These are phyloP conservation scores for Claviceps sp. DNA, from an alignment of 2,329 filamentous ascomycete species.

Conservation along the genomic window DNA sequence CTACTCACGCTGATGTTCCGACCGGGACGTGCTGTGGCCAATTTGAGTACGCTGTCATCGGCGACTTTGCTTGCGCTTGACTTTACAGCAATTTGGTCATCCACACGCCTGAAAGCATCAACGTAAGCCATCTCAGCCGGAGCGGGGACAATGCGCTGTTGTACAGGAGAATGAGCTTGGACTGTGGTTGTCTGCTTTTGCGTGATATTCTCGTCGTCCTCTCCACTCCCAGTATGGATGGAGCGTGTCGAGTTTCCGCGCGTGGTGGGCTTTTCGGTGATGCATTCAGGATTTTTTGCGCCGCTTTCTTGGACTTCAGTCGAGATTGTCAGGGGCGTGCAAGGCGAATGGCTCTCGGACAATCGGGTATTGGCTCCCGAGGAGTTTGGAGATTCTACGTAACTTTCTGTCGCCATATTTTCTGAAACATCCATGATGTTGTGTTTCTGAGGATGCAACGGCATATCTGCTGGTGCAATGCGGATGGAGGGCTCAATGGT, in stretches of 20 bases:
- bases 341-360: not conserved
- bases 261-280: not conserved
- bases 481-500: not conserved
- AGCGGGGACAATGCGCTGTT: not conserved
- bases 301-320: not conserved
- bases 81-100: not conserved
- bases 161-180: not conserved
- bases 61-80: not conserved
- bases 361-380: not conserved
- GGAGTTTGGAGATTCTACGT: not conserved
- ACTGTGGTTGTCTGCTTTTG: not conserved
- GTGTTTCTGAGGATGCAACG: not conserved
- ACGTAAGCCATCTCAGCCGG: not conserved
- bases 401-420: not conserved
- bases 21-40: not conserved
- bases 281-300: not conserved
- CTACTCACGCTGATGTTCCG: constrained; percentile 3
- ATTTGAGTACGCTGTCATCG: not conserved
- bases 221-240: not conserved
- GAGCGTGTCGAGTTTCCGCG: not conserved
- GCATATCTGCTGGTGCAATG: not conserved
- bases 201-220: not conserved
- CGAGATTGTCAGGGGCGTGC: not conserved
- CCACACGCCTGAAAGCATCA: not conserved
- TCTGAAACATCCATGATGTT: not conserved